phyloP scores from a whole-genome alignment of 2,329 filamentous ascomycete species.

The Colletotrichum lindemuthianum region DNA sequence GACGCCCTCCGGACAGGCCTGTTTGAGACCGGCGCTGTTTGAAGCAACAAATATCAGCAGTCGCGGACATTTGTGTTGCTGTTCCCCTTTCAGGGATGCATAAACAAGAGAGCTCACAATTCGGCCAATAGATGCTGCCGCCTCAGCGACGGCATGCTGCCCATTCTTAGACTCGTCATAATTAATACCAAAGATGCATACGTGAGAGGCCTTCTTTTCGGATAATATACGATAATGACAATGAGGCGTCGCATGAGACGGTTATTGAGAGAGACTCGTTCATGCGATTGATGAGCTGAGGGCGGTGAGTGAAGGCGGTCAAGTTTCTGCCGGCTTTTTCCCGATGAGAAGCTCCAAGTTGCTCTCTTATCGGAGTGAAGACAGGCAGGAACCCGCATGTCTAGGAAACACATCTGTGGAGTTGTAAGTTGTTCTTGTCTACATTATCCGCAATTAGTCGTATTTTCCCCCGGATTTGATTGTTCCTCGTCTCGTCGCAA shows the following conservation, averaged over 20 bases:
- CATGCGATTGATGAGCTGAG: slow-evolving; percentile 18
- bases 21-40: slow-evolving; percentile 78
- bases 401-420: neutral
- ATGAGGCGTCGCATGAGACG: slow-evolving; percentile 24
- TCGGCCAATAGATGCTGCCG: slow-evolving; percentile 83
- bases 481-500: no score
- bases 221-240: slow-evolving; percentile 18
- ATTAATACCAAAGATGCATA: slow-evolving; percentile 8
- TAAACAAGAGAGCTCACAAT: slow-evolving; percentile 65
- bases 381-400: neutral
- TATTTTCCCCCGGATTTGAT: no score
- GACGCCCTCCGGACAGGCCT: slow-evolving; percentile 84
- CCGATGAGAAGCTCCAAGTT: neutral
- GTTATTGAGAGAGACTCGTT: slow-evolving; percentile 22
- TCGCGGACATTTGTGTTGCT: neutral
- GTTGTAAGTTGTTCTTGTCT: no score
- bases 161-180: slow-evolving; percentile 59
- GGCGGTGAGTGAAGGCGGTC: slow-evolving; percentile 44
- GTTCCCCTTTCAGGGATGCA: slow-evolving; percentile 37
- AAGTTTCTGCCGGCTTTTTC: slow-evolving; percentile 41
- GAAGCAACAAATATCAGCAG: slow-evolving; percentile 27
- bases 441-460: no score
- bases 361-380: slow-evolving; percentile 19
- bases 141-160: slow-evolving; percentile 66
- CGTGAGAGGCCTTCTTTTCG: slow-evolving; percentile 4